Percentiles rank a stretch among this genome's conserved stretches.
phyloP scores from a whole-genome alignment of 345 rosid species.

The Iberis pinnata region DNA sequence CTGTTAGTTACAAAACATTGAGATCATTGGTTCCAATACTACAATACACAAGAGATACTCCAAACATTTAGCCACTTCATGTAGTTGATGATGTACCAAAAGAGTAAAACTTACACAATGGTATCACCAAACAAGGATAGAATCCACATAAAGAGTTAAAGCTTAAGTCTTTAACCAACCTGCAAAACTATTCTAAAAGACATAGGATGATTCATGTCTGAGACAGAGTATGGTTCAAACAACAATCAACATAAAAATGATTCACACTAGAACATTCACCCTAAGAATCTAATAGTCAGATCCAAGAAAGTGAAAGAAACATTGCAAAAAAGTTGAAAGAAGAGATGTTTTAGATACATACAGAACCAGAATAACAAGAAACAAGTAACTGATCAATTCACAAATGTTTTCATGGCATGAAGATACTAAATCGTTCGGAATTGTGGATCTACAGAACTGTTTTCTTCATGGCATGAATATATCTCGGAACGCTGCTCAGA shows the following conservation, averaged over 20 bases:
- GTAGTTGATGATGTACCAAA: slow-evolving; percentile 8
- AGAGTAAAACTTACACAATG: slow-evolving; percentile 15
- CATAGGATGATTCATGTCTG: slow-evolving; percentile 11
- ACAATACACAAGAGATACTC: too few relatives aligned
- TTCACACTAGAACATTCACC: not conserved
- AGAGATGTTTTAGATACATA: slow-evolving; percentile 11
- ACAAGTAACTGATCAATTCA: slow-evolving; percentile 3
- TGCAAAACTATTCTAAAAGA: slow-evolving; percentile 10
- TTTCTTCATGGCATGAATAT: slow-evolving; percentile 25
- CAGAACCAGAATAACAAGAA: slow-evolving; percentile 13
- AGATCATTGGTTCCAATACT: too few relatives aligned
- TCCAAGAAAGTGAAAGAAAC: slow-evolving; percentile 5
- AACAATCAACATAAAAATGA: too few relatives aligned
- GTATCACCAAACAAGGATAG: not conserved
- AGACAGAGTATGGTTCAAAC: too few relatives aligned
- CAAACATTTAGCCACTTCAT: not conserved
- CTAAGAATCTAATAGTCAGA: slow-evolving; percentile 5
- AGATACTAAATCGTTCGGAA: slow-evolving; percentile 30
- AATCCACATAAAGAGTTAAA: slow-evolving; percentile 4
- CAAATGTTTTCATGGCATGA: slow-evolving; percentile 24
- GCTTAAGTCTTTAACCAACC: slow-evolving; percentile 5
- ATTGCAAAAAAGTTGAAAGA: not conserved
- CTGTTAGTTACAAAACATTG: not conserved
- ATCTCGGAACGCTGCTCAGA: slow-evolving; percentile 51
- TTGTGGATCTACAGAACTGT: slow-evolving; percentile 55